Evolutionary conservation across 345 rosid genomes (phyloP).

Genomic region (Euphorbia tirucalli): DNA sequence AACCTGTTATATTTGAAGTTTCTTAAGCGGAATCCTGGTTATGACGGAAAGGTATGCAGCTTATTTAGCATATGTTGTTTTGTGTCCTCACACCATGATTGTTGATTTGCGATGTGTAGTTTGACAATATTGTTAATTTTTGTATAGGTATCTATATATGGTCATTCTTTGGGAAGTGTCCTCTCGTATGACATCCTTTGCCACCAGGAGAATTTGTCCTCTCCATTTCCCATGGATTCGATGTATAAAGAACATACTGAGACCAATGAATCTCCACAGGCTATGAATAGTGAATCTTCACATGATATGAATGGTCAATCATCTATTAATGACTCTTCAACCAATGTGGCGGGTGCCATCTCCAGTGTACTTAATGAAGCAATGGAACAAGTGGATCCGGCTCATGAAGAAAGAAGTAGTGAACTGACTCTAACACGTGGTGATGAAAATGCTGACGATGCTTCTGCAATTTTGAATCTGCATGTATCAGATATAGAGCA

Average conservation of each 20-base stretch:
- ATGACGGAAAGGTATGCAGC: conserved; percentile 82
- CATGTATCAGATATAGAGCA: conserved; percentile 30
- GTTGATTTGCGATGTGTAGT: background rate
- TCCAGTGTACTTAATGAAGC: conserved; percentile 24
- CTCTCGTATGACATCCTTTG: conserved; percentile 96
- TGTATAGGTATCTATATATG: conserved; percentile 80
- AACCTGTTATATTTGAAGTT: conserved; percentile 75
- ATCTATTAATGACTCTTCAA: conserved; percentile 27
- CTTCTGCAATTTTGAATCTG: conserved; percentile 25
- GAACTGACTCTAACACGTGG: conserved; percentile 25
- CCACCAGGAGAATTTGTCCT: conserved; percentile 83
- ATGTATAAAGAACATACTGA: conserved; percentile 50
- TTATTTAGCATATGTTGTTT: conserved; percentile 16
- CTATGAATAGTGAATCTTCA: conserved; percentile 15
- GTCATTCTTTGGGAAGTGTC: conserved; percentile 98
- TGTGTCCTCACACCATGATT: conserved; percentile 15
- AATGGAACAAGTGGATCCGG: conserved; percentile 24
- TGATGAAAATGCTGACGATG: conserved; percentile 29
- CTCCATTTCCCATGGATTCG: conserved; percentile 80
- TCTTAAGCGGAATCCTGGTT: conserved; percentile 81
- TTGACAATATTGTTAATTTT: conserved; percentile 3
- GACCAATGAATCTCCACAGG: conserved; percentile 37
- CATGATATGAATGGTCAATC: conserved; percentile 9
- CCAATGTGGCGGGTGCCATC: conserved; percentile 27
- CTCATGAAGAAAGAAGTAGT: conserved; percentile 30